phyloP scores from a whole-genome alignment of 371 early-diverging fungal genomes.

The Parasitella parasitica region DNA sequence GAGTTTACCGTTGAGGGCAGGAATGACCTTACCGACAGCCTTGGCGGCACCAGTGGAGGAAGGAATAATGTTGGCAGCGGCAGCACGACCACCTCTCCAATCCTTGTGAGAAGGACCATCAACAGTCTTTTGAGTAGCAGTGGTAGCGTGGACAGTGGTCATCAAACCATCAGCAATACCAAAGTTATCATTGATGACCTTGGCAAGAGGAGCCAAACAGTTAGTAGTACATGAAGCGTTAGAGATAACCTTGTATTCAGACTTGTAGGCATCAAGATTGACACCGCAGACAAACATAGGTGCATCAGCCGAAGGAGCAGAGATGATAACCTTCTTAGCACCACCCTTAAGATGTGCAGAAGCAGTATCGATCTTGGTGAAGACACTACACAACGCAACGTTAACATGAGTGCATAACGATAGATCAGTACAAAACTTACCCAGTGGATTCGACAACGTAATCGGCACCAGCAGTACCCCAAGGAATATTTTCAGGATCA shows the following conservation, averaged over 20 bases:
- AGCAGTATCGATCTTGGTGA: conserved; percentile 92
- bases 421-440: background rate
- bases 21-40: conserved; percentile 99
- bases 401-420: conserved; percentile 56
- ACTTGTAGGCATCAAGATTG: conserved; percentile 91
- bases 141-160: conserved; percentile 98
- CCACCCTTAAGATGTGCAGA: conserved; percentile 84
- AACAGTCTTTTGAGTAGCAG: conserved; percentile 99
- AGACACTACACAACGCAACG: conserved; percentile 86
- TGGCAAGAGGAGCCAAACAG: conserved; percentile 99
- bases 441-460: conserved; percentile 60
- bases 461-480: conserved; percentile 88
- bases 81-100: conserved; percentile 95
- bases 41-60: conserved; percentile 99
- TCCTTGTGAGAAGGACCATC: conserved; percentile 98
- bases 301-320: conserved; percentile 94
- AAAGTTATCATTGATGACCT: conserved; percentile 96
- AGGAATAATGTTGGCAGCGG: conserved; percentile 98
- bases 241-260: conserved; percentile 86
- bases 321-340: conserved; percentile 98
- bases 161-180: conserved; percentile 87
- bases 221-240: conserved; percentile 99
- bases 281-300: conserved; percentile 94
- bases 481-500: conserved; percentile 87
- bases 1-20: conserved; percentile 94